Conservation (phyloP, 306 rosid species). For the Trifolium dubium region DNA sequence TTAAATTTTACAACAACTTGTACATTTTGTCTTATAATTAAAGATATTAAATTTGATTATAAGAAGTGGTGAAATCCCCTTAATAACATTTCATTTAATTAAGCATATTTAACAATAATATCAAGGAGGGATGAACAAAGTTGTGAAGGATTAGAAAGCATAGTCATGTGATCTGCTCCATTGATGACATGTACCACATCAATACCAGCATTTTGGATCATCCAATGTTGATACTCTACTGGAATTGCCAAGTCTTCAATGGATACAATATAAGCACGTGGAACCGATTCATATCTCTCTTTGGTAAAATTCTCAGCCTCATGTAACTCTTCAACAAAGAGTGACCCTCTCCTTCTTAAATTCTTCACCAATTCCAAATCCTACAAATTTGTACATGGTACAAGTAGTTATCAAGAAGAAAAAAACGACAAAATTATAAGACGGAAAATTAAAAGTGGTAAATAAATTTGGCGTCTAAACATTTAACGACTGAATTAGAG, state of each 20-base stretch:
- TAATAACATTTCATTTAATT: too few species aligned
- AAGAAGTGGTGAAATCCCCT: too few species aligned
- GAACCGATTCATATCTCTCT: conserved; percentile 53
- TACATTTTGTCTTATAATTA: too few species aligned
- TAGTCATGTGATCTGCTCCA: conserved; percentile 56
- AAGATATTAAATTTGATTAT: too few species aligned
- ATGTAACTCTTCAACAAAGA: conserved; percentile 50
- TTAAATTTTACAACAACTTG: too few species aligned
- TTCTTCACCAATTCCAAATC: conserved; percentile 57
- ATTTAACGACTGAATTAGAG: too few species aligned
- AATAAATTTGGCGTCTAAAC: too few species aligned
- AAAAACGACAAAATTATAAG: too few species aligned
- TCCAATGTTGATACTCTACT: conserved; percentile 49
- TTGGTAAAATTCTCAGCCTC: conserved; percentile 48
- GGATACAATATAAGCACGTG: conserved; percentile 38
- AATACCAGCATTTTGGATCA: conserved; percentile 53
- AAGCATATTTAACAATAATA: conserved; percentile 29
- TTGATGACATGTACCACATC: conserved; percentile 50
- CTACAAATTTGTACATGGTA: conserved; percentile 35
- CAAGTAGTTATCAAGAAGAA: not conserved
- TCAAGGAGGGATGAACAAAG: conserved; percentile 43
- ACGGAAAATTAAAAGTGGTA: too few species aligned
- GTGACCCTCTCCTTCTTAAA: conserved; percentile 47
- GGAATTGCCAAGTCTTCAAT: conserved; percentile 47
- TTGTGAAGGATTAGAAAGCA: conserved; percentile 49